phyloP scores from a whole-genome alignment of 108 stramenopile species.

The Fragilariopsis cylindrus region DNA sequence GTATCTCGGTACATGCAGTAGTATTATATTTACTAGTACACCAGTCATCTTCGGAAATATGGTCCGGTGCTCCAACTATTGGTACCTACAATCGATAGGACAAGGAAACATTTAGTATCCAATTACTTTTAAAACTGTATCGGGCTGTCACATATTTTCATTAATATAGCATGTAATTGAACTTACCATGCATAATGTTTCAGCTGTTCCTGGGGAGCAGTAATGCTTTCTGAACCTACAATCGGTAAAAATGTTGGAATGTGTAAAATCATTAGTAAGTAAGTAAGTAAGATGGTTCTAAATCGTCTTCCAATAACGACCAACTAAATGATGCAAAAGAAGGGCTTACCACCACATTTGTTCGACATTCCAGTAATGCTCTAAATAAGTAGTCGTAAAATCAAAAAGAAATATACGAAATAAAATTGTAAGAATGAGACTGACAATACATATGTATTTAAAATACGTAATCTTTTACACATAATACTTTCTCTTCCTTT shows the following conservation, averaged over 20 bases:
- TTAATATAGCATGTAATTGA: background rate
- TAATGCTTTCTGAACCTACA: slow-evolving; percentile 29
- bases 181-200: slow-evolving; percentile 51
- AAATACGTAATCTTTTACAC: no score
- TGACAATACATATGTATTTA: no score
- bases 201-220: slow-evolving; percentile 52
- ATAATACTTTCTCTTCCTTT: slow-evolving; percentile 13
- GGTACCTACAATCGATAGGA: slow-evolving; percentile 32
- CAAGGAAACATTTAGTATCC: background rate
- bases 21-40: slow-evolving; percentile 53
- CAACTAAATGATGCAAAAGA: no score
- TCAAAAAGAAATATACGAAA: background rate
- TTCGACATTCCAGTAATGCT: background rate
- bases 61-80: slow-evolving; percentile 44
- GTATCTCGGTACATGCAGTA: slow-evolving; percentile 55
- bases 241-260: no score
- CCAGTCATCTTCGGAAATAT: slow-evolving; percentile 53
- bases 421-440: no score
- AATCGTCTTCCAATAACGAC: no score
- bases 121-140: background rate
- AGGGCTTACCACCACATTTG: slow-evolving; percentile 1
- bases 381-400: background rate
- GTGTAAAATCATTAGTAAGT: no score
- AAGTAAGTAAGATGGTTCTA: no score
- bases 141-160: background rate